Evolutionary conservation across 2,329 filamentous ascomycete species (phyloP), one percentile per base, ranked within the genome.

Genomic region (Ophiocordyceps robertsii): DNA sequence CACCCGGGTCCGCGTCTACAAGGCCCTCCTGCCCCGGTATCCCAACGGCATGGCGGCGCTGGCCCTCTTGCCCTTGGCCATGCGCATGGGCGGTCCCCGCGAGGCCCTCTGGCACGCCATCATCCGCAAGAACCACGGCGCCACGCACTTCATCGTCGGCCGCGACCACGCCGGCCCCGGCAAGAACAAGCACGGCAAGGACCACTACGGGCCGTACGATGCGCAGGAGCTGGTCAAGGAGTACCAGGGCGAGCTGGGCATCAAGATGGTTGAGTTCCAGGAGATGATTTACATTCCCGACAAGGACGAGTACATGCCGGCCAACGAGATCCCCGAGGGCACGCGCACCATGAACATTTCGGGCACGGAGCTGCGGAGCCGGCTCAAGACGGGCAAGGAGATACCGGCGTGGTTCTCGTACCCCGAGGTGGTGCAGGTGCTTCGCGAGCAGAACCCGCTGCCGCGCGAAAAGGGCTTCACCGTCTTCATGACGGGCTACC

Each of bases 391-490:
- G 47, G 92, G 92, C 54, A 85, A 85, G 56, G 87, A 94, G 54
- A 98, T 98, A 55, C 92, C 92, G 53, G 88, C 93, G 67, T 98
- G 92, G 92, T 98, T 98, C 77, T 96, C 92, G 29, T 98, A 98
- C 73, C 90, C 92, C 48, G 92, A 98, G 71, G 92, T 98, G 54
- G 92, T 98, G 67, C 82, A 80, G 65, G 92, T 96, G 40, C 82
- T 98, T 48, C 82, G 92, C 57, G 89, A 98, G 71, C 94, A 90
- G 53, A 92, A 96, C 72, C 92, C 90, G 40, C 80, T 93, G 41
- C 84, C 92, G 52, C 81, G 78, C 55, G 77, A 82, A 59, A 93
- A 98, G 72, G 92, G 92, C 50, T 98, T 98, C 77, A 96, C 92
- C 49, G 77, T 98, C 66, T 95, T 98, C 80, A 75, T 98, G 51